Conservation (phyloP, 352 stramenopile genomes). For the Plasmopara halstedii region DNA sequence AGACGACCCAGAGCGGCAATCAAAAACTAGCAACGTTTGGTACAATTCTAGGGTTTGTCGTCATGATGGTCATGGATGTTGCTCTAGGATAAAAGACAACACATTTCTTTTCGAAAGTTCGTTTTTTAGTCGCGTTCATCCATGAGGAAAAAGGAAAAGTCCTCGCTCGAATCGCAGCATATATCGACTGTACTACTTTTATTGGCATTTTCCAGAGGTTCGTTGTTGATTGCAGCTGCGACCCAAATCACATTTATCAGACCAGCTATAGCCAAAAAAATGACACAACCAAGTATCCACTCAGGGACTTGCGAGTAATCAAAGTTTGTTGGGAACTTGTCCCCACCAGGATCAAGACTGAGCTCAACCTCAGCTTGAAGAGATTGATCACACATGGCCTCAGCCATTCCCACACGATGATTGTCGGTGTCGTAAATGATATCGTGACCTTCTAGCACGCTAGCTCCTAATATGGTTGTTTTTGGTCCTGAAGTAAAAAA, state of each 20-base stretch:
- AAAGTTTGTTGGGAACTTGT: conserved; percentile 37
- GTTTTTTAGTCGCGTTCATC: conserved; percentile 16
- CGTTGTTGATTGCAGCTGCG: conserved; percentile 17
- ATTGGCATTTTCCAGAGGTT: too few relatives aligned
- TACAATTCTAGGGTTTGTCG: conserved; percentile 84
- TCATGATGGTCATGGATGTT: conserved; percentile 90
- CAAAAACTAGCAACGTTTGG: conserved; percentile 82
- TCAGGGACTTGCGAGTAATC: conserved; percentile 34
- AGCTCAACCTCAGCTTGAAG: conserved; percentile 31
- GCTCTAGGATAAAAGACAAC: conserved; percentile 47
- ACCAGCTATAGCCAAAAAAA: conserved; percentile 33
- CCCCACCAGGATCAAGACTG: conserved; percentile 46
- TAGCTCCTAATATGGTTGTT: conserved; percentile 70
- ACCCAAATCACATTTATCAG: conserved; percentile 51
- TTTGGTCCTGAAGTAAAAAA: conserved; percentile 58
- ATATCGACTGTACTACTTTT: too few relatives aligned
- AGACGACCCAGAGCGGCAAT: conserved; percentile 84
- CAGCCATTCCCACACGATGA: conserved; percentile 50
- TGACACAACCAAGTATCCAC: conserved; percentile 32
- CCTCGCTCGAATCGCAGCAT: too few relatives aligned
- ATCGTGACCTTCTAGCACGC: conserved; percentile 55
- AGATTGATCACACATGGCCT: conserved; percentile 39
- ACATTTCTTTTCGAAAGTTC: conserved; percentile 2
- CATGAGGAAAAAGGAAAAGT: conserved; percentile 54
- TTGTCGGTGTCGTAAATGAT: conserved; percentile 79